Evolutionary conservation across 345 rosid genomes (phyloP).

Genomic region (Salix brachista): DNA sequence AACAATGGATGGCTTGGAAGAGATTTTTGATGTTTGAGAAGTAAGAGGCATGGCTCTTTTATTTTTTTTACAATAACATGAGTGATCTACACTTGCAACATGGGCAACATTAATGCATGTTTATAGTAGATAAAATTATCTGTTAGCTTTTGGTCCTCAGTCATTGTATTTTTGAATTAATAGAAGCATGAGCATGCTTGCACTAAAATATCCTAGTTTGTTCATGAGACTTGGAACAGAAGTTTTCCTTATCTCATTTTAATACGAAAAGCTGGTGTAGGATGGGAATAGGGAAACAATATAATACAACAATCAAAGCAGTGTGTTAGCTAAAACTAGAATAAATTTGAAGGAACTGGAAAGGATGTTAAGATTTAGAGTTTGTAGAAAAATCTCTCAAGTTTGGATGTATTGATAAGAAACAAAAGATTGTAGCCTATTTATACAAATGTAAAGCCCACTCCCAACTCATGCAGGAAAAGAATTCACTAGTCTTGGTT

Average conservation of each 20-base stretch:
- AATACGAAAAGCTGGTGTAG: not conserved
- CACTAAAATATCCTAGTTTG: too few species aligned
- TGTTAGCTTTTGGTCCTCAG: too few species aligned
- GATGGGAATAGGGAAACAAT: not conserved
- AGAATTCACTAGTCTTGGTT: not conserved
- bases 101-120: too few species aligned
- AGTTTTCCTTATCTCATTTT: too few species aligned
- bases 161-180: too few species aligned
- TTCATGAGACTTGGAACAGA: too few species aligned
- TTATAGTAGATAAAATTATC: too few species aligned
- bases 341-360: not conserved
- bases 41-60: slow-evolving; percentile 37
- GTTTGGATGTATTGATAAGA: not conserved
- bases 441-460: not conserved
- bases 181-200: too few species aligned
- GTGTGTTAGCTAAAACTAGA: not conserved
- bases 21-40: slow-evolving; percentile 78
- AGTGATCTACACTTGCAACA: too few species aligned
- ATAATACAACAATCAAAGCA: not conserved
- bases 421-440: not conserved
- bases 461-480: not conserved
- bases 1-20: slow-evolving; percentile 95
- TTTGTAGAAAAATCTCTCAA: not conserved
- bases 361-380: not conserved
- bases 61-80: too few species aligned